Conservation (phyloP, 441 rosid genomes). For the Monsonia emarginata region DNA sequence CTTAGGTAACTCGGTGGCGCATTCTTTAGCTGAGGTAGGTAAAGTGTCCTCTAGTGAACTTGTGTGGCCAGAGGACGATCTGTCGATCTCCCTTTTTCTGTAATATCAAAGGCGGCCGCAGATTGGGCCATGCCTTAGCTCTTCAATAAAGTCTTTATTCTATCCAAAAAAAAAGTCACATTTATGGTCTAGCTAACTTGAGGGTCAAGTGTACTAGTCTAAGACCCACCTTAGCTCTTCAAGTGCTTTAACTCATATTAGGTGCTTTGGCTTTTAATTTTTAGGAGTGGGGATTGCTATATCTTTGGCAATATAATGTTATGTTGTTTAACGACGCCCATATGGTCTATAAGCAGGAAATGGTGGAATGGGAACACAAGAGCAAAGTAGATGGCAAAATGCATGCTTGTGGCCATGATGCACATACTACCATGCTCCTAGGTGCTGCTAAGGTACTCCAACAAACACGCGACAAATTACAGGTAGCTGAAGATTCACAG, state of each 20-base stretch:
- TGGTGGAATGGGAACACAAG: slow-evolving; percentile 52
- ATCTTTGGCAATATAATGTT: not conserved
- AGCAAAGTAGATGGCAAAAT: slow-evolving; percentile 56
- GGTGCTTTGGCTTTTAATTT: not conserved
- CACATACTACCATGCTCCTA: slow-evolving; percentile 54
- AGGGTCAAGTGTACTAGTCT: not conserved
- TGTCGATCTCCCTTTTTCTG: too few species aligned
- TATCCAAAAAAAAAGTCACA: too few species aligned
- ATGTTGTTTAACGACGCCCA: not conserved
- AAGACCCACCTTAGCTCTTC: not conserved
- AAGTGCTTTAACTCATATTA: not conserved
- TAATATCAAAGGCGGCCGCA: too few species aligned
- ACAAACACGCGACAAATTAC: slow-evolving; percentile 23
- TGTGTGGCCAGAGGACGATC: too few species aligned
- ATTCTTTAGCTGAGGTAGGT: too few species aligned
- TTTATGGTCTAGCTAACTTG: not conserved
- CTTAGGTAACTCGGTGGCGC: too few species aligned
- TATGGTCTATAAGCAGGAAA: slow-evolving; percentile 27
- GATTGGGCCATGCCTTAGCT: too few species aligned
- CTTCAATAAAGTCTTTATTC: too few species aligned
- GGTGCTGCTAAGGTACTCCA: slow-evolving; percentile 57
- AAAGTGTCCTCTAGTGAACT: too few species aligned
- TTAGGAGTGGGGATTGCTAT: not conserved
- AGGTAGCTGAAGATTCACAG: slow-evolving; percentile 23
- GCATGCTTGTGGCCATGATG: slow-evolving; percentile 70